Base-by-base conservation (phyloP, 768 basidiomycete species). In the Cyclocybe cylindracea region DNA sequence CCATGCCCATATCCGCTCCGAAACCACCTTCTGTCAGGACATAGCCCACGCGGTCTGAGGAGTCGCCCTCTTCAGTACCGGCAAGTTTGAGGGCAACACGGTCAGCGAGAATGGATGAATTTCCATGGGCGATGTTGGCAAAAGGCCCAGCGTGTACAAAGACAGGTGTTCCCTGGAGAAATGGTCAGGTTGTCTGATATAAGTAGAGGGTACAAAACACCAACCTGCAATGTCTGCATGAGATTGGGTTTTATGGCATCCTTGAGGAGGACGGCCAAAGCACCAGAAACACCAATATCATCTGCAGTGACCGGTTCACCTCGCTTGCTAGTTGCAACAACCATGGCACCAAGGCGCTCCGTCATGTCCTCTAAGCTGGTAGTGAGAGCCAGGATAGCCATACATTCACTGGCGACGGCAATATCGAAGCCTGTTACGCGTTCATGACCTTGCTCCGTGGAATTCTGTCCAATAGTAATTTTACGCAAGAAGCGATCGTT, bases 101-200 rank as follows among this genome's bases (percentile, higher is more conserved):
- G 69, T 99, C 96, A n/a, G 96, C 96, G 53, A 99, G 82, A 68
- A 99, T 96, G 37, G 96, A 98, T 1, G 95, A 98, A 74, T 98
- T 99, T 41, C 94, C 93, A 64, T 98, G 96, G 1, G 96, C 96
- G 56, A 99, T 99, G 78, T 99, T 98, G 58, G 96, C 96, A 68
- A 99, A 99, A 24, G 96, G 97, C 48, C 96, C 96, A 4, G 96
- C 96, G 67, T 98, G 96, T 4, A 99, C 97, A 65, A 99, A 98
- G 57, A 99, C 97, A 36, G 96, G 96, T 1, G 96, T 99, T 39
- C 96, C 96, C 85, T 87, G 56, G 8, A 54, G 19, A n/a, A 47
- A 44, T 29, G 10, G 32, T 45, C 44, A 46, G 46, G 43, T 6
- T 51, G 37, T 45, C 24, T 16, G 8, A 19, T 51, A 44, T 36